Evolutionary conservation across 768 basidiomycete species (phyloP).

Genomic region (Auricularia sp.): DNA sequence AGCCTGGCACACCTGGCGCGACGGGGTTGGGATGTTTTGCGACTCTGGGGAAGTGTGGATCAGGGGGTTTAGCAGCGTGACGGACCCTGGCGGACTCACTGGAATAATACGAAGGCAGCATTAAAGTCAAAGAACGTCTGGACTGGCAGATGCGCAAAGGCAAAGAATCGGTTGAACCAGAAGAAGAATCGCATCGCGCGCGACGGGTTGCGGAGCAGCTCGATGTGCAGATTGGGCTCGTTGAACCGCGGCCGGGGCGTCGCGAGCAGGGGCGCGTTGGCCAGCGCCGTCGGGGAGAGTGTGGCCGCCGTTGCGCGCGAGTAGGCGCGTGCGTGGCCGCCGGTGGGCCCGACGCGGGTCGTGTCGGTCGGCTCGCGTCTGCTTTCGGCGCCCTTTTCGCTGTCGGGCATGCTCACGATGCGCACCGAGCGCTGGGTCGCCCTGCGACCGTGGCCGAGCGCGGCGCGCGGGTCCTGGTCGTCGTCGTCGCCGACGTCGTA

Average conservation of each 20-base stretch:
- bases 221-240: conserved; percentile 55
- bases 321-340: conserved; percentile 38
- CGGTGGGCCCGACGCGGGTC: conserved; percentile 27
- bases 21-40: conserved; percentile 64
- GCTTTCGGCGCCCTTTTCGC: conserved; percentile 1
- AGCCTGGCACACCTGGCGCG: conserved; percentile 57
- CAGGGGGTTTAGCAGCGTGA: conserved; percentile 1
- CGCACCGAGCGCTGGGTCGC: conserved; percentile 74
- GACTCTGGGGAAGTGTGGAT: conserved; percentile 35
- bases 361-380: conserved; percentile 25
- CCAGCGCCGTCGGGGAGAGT: conserved; percentile 34
- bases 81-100: conserved; percentile 42
- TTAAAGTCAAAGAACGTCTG: conserved; percentile 89
- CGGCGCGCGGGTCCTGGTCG: conserved; percentile 8
- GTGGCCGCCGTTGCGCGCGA: conserved; percentile 42
- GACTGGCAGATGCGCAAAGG: conserved; percentile 60
- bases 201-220: conserved; percentile 54
- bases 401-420: conserved; percentile 42
- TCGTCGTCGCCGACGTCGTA: conserved; percentile 6
- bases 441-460: conserved; percentile 51
- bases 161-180: conserved; percentile 58
- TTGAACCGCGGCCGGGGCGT: conserved; percentile 44
- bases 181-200: conserved; percentile 47
- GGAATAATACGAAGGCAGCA: conserved; percentile 68
- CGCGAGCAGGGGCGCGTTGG: conserved; percentile 21